Conservation (phyloP, 805 yeast species). For the Yarrowia bubula region DNA sequence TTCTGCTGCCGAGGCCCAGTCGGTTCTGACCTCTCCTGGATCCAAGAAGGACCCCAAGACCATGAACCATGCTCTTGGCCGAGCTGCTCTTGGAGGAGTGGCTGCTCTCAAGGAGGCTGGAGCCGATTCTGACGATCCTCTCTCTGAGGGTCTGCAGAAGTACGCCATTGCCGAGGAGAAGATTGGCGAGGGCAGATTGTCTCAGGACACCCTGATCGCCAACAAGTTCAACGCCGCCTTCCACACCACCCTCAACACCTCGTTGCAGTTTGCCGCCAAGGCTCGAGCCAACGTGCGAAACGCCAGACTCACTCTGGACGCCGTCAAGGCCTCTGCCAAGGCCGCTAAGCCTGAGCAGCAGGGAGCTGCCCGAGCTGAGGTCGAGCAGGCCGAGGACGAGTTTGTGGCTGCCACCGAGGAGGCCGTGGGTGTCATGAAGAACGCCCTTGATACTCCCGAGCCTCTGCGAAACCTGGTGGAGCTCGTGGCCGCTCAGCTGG, state of each 20-base stretch:
- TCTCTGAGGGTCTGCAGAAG: slow-evolving; percentile 62
- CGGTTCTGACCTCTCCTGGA: slow-evolving; percentile 56
- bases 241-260: slow-evolving; percentile 57
- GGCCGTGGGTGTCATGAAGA: slow-evolving; percentile 78
- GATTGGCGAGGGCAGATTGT: slow-evolving; percentile 77
- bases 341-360: slow-evolving; percentile 60
- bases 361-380: slow-evolving; percentile 68
- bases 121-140: slow-evolving; percentile 48
- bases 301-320: slow-evolving; percentile 74
- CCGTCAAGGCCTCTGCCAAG: slow-evolving; percentile 60
- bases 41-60: slow-evolving; percentile 67
- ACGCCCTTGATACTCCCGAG: slow-evolving; percentile 67
- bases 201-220: slow-evolving; percentile 73
- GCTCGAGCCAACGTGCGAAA: slow-evolving; percentile 74
- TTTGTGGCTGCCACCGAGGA: slow-evolving; percentile 88
- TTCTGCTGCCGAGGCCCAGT: slow-evolving; percentile 79
- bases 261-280: slow-evolving; percentile 60
- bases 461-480: slow-evolving; percentile 66
- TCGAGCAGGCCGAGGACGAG: slow-evolving; percentile 84
- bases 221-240: slow-evolving; percentile 68
- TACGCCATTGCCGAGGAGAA: slow-evolving; percentile 69
- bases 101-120: slow-evolving; percentile 37
- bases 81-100: slow-evolving; percentile 61
- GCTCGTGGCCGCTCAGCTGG: slow-evolving; percentile 73
- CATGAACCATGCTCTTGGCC: slow-evolving; percentile 73